These are phyloP conservation scores for Cutaneotrichosporon dermatis DNA, from an alignment of 1,284 basidiomycete genomes.

Conservation along the genomic window DNA sequence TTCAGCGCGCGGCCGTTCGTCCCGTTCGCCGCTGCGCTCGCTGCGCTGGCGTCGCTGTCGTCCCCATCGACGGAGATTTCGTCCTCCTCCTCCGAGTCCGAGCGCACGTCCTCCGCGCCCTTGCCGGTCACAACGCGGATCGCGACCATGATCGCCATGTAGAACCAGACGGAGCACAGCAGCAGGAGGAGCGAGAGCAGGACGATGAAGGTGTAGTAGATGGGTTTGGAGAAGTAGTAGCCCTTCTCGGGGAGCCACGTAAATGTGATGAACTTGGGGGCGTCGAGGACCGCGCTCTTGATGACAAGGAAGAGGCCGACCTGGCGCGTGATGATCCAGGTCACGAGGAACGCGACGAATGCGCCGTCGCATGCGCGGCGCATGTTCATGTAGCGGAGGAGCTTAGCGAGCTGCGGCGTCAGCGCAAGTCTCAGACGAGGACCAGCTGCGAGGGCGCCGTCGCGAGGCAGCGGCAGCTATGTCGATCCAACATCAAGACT, in stretches of 20 bases:
- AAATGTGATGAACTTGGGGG: slow-evolving; percentile 54
- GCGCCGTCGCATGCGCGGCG: slow-evolving; percentile 66
- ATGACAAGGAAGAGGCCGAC: slow-evolving; percentile 69
- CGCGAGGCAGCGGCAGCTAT: no score
- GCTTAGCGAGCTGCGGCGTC: slow-evolving; percentile 71
- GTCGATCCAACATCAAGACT: no score
- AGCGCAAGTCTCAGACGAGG: not conserved
- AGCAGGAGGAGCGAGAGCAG: slow-evolving; percentile 59
- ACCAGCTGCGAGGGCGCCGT: not conserved
- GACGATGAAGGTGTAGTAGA: slow-evolving; percentile 55
- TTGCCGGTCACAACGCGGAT: slow-evolving; percentile 70
- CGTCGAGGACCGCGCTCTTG: slow-evolving; percentile 57
- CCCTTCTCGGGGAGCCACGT: slow-evolving; percentile 61
- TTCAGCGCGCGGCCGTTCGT: not conserved
- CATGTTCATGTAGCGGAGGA: slow-evolving; percentile 77
- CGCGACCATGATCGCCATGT: slow-evolving; percentile 75
- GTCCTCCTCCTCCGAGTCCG: slow-evolving; percentile 64
- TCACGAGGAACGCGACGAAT: slow-evolving; percentile 76
- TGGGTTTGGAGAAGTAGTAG: slow-evolving; percentile 55
- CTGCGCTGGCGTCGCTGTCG: not conserved
- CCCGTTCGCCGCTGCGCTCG: not conserved
- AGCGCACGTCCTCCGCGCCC: slow-evolving; percentile 77
- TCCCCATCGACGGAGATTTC: slow-evolving; percentile 8
- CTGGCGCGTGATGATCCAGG: slow-evolving; percentile 86
- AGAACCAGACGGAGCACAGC: slow-evolving; percentile 78